Evolutionary conservation across 768 basidiomycete genomes (phyloP), one percentile per base, ranked within the genome.

Genomic region (Termitomyces sp.): DNA sequence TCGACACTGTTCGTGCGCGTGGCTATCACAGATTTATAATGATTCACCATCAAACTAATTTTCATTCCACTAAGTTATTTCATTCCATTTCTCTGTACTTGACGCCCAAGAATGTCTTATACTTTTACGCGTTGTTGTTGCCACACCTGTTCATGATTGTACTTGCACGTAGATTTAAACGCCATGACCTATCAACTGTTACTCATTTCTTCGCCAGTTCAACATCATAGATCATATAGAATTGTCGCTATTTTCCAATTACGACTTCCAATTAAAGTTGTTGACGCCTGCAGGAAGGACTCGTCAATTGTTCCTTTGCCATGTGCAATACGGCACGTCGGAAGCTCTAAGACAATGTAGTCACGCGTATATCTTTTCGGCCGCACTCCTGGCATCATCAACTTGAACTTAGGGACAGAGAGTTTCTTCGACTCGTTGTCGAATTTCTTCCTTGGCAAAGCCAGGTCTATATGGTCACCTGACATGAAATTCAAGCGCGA

Each of bases 1-100:
- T 93, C 95, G 45, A 96, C 94, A 33, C 77, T 99, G 24, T 98
- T 98, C 64, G 89, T 98, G 20, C 74, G 80, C 49, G 80, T 89
- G 56, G 73, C 83, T 38, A 72, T 93, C 51, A 63, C 65, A 12
- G 64, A 68, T 45, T 13, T 54, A 36, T 48, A 42, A 49, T 20
- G 10, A 9, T 45, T 12, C 18, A 7, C 20, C 32, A 38, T 56
- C 22, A 46, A 46, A 38, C 22, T 36, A 18, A 7, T 7, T 28
- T 8, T 14, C n/a, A 30, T 40, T 28, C 3, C 12, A 14, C 28
- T 53, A 53, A 53, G 13, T 53, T 53, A 53, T 53, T 40, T n/a
- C 10, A 32, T 9, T 24, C n/a, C 8, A 44, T 26, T 35, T 12
- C 12, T 22, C 43, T 54, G 33, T 54, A 43, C 20, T 54, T 6